Conservation (phyloP, 495 filamentous ascomycete genomes). For the Parachaetomium inaequale region DNA sequence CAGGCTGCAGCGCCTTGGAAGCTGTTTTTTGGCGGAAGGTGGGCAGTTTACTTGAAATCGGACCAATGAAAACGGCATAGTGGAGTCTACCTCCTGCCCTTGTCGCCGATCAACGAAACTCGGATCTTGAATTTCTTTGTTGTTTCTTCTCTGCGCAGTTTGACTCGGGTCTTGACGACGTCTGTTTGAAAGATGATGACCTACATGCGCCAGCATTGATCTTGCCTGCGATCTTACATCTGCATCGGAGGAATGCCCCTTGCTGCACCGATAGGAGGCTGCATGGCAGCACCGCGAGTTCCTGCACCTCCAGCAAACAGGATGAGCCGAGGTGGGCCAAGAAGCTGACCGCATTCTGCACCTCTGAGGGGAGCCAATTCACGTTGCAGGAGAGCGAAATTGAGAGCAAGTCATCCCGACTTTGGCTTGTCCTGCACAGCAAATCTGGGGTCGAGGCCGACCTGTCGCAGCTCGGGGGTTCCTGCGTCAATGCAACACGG, state of each 20-base stretch:
- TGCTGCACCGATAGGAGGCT: neutral
- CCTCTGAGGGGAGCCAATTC: constrained; percentile 7
- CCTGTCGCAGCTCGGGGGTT: constrained; percentile 19
- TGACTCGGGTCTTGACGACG: neutral
- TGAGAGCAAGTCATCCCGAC: neutral
- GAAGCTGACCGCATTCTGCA: constrained; percentile 5
- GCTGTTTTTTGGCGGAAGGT: neutral
- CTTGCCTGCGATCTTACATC: neutral
- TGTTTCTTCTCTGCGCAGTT: too few species aligned
- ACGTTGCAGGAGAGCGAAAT: constrained; percentile 7
- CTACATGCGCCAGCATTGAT: neutral
- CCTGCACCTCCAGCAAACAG: constrained; percentile 3
- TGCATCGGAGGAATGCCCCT: neutral
- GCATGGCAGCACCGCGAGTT: neutral
- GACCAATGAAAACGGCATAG: neutral
- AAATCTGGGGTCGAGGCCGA: constrained; percentile 4
- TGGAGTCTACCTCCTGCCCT: neutral
- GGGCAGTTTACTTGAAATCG: neutral
- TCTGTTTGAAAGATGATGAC: too few species aligned
- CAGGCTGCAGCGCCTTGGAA: constrained; percentile 10
- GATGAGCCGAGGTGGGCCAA: neutral
- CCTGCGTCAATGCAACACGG: constrained; percentile 25
- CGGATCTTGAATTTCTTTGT: too few species aligned
- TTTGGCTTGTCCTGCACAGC: neutral
- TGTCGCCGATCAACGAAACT: neutral